Evolutionary conservation across 495 filamentous ascomycete species (phyloP).

Genomic region (Parmelia sp.): DNA sequence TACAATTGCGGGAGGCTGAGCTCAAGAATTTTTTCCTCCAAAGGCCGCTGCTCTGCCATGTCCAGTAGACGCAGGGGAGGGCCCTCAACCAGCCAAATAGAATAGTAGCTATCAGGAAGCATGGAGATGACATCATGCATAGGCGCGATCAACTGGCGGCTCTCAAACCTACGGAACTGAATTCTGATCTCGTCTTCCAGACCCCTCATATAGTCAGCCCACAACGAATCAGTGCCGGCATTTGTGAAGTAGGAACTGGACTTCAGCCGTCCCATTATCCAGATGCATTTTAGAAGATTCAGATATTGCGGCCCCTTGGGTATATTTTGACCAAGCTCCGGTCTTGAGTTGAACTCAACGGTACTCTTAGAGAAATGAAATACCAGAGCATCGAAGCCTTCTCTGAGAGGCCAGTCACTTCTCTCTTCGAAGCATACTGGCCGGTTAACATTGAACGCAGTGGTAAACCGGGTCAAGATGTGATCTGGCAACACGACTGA

Average conservation of each 20-base stretch:
- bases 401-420: slow-evolving; percentile 14
- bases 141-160: slow-evolving; percentile 6
- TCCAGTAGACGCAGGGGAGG: slow-evolving; percentile 13
- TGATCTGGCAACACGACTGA: slow-evolving; percentile 17
- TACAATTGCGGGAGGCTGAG: slow-evolving; percentile 9
- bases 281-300: slow-evolving; percentile 25
- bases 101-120: slow-evolving; percentile 17
- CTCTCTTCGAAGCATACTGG: slow-evolving; percentile 6
- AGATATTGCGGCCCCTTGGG: slow-evolving; percentile 24
- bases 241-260: slow-evolving; percentile 1
- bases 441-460: neutral
- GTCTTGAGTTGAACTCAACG: slow-evolving; percentile 23
- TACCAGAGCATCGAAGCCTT: slow-evolving; percentile 25
- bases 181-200: slow-evolving; percentile 11
- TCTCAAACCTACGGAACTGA: slow-evolving; percentile 17
- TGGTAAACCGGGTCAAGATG: slow-evolving; percentile 8
- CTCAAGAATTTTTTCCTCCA: slow-evolving; percentile 26
- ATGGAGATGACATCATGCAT: neutral
- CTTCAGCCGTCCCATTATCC: slow-evolving; percentile 16
- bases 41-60: slow-evolving; percentile 21
- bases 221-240: slow-evolving; percentile 12
- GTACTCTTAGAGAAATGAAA: slow-evolving; percentile 26
- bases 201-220: slow-evolving; percentile 18
- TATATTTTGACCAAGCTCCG: slow-evolving; percentile 11
- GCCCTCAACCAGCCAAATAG: slow-evolving; percentile 17